Evolutionary conservation across 169 alveolate species (phyloP), one percentile per base, ranked within the genome.

Genomic region (Eimeria brunetti): DNA sequence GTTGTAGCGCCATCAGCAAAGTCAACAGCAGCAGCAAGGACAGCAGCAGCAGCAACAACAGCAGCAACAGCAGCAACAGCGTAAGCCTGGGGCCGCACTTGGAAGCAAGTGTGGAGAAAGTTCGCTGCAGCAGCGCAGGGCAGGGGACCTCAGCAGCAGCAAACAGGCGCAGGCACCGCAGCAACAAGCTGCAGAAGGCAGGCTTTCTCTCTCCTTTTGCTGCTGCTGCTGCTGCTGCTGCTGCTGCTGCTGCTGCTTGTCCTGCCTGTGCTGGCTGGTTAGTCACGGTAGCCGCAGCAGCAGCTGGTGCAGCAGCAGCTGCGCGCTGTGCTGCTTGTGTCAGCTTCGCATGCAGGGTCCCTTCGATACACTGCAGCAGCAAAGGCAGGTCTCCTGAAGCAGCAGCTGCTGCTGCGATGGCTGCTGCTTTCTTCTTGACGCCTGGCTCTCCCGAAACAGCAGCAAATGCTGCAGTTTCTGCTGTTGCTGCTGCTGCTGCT

Each of bases 91-190:
- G 33, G 44, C 46, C 91, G 33, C 46, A 60, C 91, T 60, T 56
- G 62, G 91, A 85, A 36, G 58, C 58, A 18, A 85, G 91, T 56
- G 60, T 60, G 62, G 41, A 27, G 60, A 18, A 36, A 16, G 91
- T 60, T 33, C 4, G n/a, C 38, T 85, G 64, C 33, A 85, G 60
- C 91, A 85, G n/a, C 38, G 62, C 78, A 0, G 91, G 91, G 24
- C 91, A 85, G 81, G 91, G 58, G 6, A n/a, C 46, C 49, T 41
- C 91, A 58, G 91, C 75, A 41, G 80, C 91, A 60, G 91, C 91
- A 85, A 58, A 85, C n/a, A 85, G 62, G 33, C 91, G 91, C 62
- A 85, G 64, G n/a, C 80, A 53, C 27, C 91, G 91, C 33, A 85
- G 91, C 80, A 85, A 33, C 44, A 33, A 36, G 64, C 62, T 24